Conservation (phyloP, 306 rosid genomes). For the Rosa chinensis region DNA sequence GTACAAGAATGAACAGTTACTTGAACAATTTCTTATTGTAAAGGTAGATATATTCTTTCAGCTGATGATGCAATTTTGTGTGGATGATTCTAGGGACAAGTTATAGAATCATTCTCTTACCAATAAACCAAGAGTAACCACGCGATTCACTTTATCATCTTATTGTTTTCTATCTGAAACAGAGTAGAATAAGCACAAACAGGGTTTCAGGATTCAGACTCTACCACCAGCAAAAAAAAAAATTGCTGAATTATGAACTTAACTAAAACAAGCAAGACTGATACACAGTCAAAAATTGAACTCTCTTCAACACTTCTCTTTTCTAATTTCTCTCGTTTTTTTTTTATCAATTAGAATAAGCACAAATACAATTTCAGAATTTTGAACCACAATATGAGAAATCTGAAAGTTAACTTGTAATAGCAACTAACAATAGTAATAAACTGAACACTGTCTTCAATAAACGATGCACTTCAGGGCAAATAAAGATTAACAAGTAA, state of each 20-base stretch:
- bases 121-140: neutral
- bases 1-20: neutral
- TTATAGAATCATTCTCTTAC: neutral
- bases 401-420: neutral
- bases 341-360: neutral
- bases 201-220: neutral
- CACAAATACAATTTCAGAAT: neutral
- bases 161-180: neutral
- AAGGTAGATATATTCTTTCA: neutral
- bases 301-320: neutral
- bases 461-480: neutral
- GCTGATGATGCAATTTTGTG: neutral
- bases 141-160: neutral
- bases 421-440: neutral
- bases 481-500: neutral
- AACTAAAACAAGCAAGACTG: neutral
- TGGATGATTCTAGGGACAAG: neutral
- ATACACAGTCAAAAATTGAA: neutral
- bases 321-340: neutral
- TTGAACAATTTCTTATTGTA: neutral
- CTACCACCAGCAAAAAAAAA: neutral
- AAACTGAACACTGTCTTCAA: neutral
- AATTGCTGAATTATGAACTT: neutral
- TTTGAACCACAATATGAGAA: neutral
- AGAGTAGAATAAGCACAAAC: conserved; percentile 1